Evolutionary conservation across 139 green algal genomes (phyloP).

Genomic region (Eudorina sp.): DNA sequence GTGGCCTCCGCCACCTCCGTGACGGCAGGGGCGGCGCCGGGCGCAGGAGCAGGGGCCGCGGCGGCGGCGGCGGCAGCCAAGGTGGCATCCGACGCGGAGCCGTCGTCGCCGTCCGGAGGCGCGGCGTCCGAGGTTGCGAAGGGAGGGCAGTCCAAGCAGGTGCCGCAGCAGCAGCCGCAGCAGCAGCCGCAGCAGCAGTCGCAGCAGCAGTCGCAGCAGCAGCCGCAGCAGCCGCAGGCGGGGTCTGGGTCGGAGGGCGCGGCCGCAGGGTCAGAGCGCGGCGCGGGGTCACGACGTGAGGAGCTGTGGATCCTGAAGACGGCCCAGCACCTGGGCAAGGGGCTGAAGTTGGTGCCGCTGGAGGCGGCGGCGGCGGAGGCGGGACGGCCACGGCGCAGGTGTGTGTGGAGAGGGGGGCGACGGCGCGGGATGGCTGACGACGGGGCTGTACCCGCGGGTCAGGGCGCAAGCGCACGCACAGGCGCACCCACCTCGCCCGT

Average conservation of each 20-base stretch:
- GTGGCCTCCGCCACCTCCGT: not conserved
- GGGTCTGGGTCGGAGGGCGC: not conserved
- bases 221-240: not conserved
- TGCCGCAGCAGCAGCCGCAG: not conserved
- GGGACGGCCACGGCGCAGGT: constrained; percentile 12
- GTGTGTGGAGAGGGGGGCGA: not conserved
- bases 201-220: not conserved
- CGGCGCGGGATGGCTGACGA: not conserved
- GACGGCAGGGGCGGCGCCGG: not conserved
- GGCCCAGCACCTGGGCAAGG: constrained; percentile 71
- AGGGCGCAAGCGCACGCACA: too few species aligned
- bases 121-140: not conserved
- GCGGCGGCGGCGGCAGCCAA: not conserved
- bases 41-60: not conserved
- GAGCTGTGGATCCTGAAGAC: constrained; percentile 77
- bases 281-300: not conserved
- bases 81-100: not conserved
- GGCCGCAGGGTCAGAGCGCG: too few species aligned
- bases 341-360: constrained; percentile 62
- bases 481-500: too few species aligned
- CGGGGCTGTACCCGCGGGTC: not conserved
- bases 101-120: not conserved
- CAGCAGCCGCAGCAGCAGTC: not conserved
- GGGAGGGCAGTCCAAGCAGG: not conserved
- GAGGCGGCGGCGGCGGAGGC: constrained; percentile 44